Base-by-base conservation (phyloP, 768 basidiomycete genomes). In the Lentinus tigrinus region DNA sequence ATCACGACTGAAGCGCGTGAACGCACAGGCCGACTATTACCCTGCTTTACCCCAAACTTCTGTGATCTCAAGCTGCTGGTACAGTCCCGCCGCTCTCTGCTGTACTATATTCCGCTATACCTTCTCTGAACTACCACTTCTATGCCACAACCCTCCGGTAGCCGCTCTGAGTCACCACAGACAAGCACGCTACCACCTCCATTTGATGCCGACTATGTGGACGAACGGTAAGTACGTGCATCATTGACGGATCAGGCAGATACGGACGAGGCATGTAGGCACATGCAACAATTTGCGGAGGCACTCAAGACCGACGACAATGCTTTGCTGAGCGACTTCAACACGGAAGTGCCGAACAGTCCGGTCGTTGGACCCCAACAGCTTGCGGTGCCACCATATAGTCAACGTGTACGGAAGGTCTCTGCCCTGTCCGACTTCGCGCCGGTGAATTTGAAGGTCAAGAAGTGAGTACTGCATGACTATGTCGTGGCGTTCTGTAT, bases 351-450 rank as follows among this genome's bases (percentile, higher is more conserved):
- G 13, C 66, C 79, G 31, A 70, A 47, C 43, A 61, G 60, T 38
- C 60, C 60, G n/a, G 52, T 57, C 8, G 40, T 61, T 6, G 40
- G 39, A 52, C 64, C 43, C 16, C 34, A 57, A 47, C 58, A 49
- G 11, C 37, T 55, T 2, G 42, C 62, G 19, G 48, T 54, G 23
- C 49, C 62, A 27, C 47, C 60, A 21, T 63, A 67, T 66, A 74
- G 75, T 37, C 73, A 73, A 6, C 85, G 90, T 17, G 81, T 92
- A 23, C 81, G 84, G 67, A 94, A 92, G 73, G 85, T 95, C 6
- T 85, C 89, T 50, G 91, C 92, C 1, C 74, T 93, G 49, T 89
- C 87, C 2, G 93, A 95, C 69, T 94, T 93, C 64, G 92, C 95
- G 5, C 97, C 96, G 0, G 85, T 98, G 24, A 92, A 97, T 69